Conservation (phyloP, 768 basidiomycete genomes). For the Scleroderma citrinum region DNA sequence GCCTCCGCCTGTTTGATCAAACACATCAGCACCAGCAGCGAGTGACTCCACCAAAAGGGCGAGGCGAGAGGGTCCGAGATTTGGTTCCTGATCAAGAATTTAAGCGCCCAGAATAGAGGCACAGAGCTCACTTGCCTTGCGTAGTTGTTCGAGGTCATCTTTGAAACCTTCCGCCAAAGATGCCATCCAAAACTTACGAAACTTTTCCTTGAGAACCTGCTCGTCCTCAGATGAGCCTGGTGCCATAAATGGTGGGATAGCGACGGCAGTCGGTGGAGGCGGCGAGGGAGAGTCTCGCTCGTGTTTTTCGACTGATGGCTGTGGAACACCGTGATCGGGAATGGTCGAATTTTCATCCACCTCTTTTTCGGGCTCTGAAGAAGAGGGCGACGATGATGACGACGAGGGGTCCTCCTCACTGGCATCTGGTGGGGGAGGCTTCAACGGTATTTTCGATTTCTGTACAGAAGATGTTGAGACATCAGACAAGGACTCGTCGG, state of each 20-base stretch:
- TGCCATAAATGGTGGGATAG: conserved; percentile 56
- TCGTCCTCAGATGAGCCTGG: conserved; percentile 38
- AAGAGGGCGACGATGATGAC: conserved; percentile 14
- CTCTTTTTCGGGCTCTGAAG: conserved; percentile 9
- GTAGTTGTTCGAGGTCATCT: conserved; percentile 78
- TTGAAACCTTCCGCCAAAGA: conserved; percentile 77
- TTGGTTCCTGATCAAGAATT: conserved; percentile 45
- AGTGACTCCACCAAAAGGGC: conserved; percentile 77
- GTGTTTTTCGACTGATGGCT: not conserved
- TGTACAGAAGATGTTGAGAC: conserved; percentile 2
- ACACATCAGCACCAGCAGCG: conserved; percentile 72
- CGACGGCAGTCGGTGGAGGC: conserved; percentile 4
- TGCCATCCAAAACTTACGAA: conserved; percentile 84
- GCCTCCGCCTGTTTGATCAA: conserved; percentile 32
- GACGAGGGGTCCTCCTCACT: conserved; percentile 4
- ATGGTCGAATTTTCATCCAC: not conserved
- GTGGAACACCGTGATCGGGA: not conserved
- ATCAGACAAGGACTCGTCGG: conserved; percentile 15
- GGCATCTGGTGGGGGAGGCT: conserved; percentile 2
- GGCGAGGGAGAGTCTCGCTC: conserved; percentile 25
- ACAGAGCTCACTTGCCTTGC: conserved; percentile 47
- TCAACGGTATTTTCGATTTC: conserved; percentile 1
- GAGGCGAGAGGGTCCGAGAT: conserved; percentile 60
- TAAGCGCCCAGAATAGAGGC: no score
- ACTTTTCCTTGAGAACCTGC: conserved; percentile 53